Conservation (phyloP, 768 basidiomycete genomes). For the Pisolithus orientalis region DNA sequence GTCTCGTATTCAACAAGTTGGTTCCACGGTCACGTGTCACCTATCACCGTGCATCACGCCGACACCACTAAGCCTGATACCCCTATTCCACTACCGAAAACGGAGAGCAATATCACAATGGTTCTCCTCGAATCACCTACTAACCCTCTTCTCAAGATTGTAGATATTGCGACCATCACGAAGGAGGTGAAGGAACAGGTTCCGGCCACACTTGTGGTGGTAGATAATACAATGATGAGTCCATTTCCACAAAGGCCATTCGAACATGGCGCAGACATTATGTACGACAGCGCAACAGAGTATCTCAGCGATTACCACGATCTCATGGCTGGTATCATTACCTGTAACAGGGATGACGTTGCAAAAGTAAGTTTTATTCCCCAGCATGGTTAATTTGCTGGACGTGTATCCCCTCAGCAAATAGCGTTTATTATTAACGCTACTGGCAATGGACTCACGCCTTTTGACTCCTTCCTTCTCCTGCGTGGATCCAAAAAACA, state of each 20-base stretch:
- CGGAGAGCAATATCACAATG: conserved; percentile 76
- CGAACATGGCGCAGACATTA: conserved; percentile 93
- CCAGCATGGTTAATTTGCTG: background rate
- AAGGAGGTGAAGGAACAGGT: conserved; percentile 77
- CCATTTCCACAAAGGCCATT: conserved; percentile 94
- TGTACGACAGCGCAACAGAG: conserved; percentile 97
- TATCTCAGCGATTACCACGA: conserved; percentile 98
- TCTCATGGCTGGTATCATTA: conserved; percentile 95
- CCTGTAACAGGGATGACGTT: conserved; percentile 86
- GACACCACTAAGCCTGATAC: conserved; percentile 77
- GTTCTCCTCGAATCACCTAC: conserved; percentile 96
- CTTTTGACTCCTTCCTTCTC: conserved; percentile 94
- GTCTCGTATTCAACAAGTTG: no score
- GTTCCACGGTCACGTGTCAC: no score
- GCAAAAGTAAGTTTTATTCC: conserved; percentile 51
- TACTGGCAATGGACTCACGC: conserved; percentile 89
- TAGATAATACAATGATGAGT: conserved; percentile 99
- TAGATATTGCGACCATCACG: conserved; percentile 80
- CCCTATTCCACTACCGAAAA: conserved; percentile 56
- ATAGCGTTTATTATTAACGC: conserved; percentile 90
- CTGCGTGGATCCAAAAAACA: conserved; percentile 94
- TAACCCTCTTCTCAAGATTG: conserved; percentile 94
- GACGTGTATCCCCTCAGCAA: conserved; percentile 40
- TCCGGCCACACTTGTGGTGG: conserved; percentile 76
- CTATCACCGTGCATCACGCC: conserved; percentile 88